Percentiles rank a stretch among this genome's conserved stretches.
phyloP scores from a whole-genome alignment of 179 eudicot species.

The Spinacia oleracea region DNA sequence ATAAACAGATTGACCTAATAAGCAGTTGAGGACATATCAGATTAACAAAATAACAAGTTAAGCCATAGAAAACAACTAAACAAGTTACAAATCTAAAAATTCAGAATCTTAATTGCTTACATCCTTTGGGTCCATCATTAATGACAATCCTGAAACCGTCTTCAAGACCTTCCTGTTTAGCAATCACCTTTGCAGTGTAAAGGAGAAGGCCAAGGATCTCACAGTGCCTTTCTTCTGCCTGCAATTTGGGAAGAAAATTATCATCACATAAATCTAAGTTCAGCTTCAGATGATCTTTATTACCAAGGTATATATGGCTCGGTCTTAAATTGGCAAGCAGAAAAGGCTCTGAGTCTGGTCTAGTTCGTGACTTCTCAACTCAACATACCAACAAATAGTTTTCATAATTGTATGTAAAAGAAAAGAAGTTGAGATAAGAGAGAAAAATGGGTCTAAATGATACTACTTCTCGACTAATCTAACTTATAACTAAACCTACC shows the following conservation, averaged over 20 bases:
- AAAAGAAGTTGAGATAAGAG: neutral
- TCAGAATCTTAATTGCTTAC: constrained; percentile 33
- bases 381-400: neutral
- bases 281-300: neutral
- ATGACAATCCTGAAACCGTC: constrained; percentile 88
- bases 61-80: constrained; percentile 15
- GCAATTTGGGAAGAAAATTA: constrained; percentile 8
- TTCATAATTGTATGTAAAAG: neutral
- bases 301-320: neutral
- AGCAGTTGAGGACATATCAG: constrained; percentile 12
- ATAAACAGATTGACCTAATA: constrained; percentile 88
- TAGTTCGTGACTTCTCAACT: neutral
- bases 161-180: constrained; percentile 91
- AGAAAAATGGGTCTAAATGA: neutral
- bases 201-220: constrained; percentile 89
- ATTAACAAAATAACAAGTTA: constrained; percentile 18
- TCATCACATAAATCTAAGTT: neutral
- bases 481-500: neutral
- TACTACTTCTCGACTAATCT: neutral
- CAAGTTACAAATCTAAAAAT: neutral
- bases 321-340: neutral
- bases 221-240: constrained; percentile 89
- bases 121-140: constrained; percentile 91
- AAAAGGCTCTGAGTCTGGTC: neutral
- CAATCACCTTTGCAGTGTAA: constrained; percentile 79